Evolutionary conservation across 805 yeast species (phyloP).

Genomic region (Kodamaea sagamina): DNA sequence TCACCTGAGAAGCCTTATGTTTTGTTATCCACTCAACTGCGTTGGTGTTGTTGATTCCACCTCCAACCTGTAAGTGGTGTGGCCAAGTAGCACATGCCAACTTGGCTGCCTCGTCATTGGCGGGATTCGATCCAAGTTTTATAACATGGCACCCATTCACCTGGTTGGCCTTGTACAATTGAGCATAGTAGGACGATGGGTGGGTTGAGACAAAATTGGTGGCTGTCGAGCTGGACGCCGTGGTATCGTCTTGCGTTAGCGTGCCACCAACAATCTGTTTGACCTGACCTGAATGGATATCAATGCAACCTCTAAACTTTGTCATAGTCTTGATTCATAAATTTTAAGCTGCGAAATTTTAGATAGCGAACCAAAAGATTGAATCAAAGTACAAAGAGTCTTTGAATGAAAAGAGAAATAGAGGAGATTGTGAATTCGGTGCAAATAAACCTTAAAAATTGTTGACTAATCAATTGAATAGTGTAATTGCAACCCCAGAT

Average conservation of each 20-base stretch:
- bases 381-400: no score
- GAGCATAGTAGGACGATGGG: constrained; percentile 74
- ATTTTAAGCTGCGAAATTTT: no score
- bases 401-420: no score
- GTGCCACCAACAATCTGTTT: constrained; percentile 98
- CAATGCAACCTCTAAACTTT: constrained; percentile 89
- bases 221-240: constrained; percentile 29
- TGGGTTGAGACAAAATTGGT: constrained; percentile 76
- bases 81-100: constrained; percentile 81
- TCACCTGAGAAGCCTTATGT: constrained; percentile 79
- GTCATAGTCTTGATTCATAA: constrained; percentile 55
- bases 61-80: constrained; percentile 77
- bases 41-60: constrained; percentile 79
- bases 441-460: no score
- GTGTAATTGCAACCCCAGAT: no score
- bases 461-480: no score
- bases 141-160: constrained; percentile 89
- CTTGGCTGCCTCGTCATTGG: constrained; percentile 79
- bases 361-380: neutral
- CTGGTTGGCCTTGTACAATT: constrained; percentile 58
- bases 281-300: constrained; percentile 91
- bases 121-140: constrained; percentile 75
- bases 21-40: constrained; percentile 75
- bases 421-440: no score
- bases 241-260: constrained; percentile 54